Conservation (phyloP, 805 yeast genomes). For the Starmerella geochares region DNA sequence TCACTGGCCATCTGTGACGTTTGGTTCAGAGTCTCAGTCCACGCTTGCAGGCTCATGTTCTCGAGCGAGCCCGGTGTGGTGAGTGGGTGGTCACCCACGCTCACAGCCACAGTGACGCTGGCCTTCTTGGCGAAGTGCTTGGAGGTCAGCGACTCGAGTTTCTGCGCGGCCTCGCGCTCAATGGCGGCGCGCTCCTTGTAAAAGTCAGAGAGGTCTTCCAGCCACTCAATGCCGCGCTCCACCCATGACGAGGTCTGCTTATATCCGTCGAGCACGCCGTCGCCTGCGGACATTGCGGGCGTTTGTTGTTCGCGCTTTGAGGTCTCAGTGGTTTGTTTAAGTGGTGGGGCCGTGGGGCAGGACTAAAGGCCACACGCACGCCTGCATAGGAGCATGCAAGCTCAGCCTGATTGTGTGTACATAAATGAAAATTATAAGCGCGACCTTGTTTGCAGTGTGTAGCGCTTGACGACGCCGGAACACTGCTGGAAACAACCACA, state of each 20-base stretch:
- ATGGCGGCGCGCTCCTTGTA: slow-evolving; percentile 72
- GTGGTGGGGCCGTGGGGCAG: background rate
- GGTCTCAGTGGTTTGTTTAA: too few species aligned
- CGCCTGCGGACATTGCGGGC: slow-evolving; percentile 20
- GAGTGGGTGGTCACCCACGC: slow-evolving; percentile 85
- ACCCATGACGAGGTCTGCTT: slow-evolving; percentile 69
- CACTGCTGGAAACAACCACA: too few species aligned
- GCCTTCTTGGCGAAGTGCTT: slow-evolving; percentile 72
- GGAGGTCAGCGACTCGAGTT: slow-evolving; percentile 51
- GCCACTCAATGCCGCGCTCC: slow-evolving; percentile 58
- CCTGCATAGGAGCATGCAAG: too few species aligned
- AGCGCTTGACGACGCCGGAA: too few species aligned
- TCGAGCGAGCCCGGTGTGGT: slow-evolving; percentile 94
- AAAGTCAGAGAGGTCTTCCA: slow-evolving; percentile 68
- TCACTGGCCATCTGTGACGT: slow-evolving; percentile 72
- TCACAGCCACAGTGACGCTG: slow-evolving; percentile 49
- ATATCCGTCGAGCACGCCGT: slow-evolving; percentile 51
- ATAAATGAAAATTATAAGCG: too few species aligned
- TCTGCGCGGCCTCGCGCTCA: slow-evolving; percentile 73
- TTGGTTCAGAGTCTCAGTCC: slow-evolving; percentile 79
- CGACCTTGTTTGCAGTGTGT: too few species aligned
- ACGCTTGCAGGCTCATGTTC: slow-evolving; percentile 72
- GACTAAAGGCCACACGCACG: slow-evolving; percentile 3
- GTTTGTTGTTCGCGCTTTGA: too few species aligned
- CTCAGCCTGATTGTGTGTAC: too few species aligned